These are phyloP conservation scores for Alternaria brassicicola DNA, from an alignment of 2,329 filamentous ascomycete genomes.

Conservation along the genomic window DNA sequence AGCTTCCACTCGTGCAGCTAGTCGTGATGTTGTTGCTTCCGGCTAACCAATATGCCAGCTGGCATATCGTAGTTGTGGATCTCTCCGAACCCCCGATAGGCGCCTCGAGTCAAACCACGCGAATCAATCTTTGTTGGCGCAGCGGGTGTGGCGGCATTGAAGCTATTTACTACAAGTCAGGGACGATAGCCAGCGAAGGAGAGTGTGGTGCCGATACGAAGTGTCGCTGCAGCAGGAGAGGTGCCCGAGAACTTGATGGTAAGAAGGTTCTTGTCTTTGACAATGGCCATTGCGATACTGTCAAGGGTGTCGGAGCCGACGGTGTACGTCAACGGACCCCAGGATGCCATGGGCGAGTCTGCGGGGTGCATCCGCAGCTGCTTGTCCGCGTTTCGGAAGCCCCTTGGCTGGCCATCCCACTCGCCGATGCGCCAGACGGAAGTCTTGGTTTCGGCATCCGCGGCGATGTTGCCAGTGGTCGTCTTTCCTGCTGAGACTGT, in stretches of 20 bases:
- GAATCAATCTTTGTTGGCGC: conserved; percentile 69
- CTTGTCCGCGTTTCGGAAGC: conserved; percentile 71
- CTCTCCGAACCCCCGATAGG: conserved; percentile 68
- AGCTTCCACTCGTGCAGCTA: conserved; percentile 63
- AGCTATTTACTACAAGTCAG: conserved; percentile 63
- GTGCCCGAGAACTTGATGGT: conserved; percentile 66
- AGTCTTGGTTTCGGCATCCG: conserved; percentile 55
- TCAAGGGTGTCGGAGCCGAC: conserved; percentile 60
- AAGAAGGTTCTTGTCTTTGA: conserved; percentile 65
- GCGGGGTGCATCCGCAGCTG: conserved; percentile 72
- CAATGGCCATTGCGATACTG: conserved; percentile 70
- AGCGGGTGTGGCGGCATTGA: conserved; percentile 55
- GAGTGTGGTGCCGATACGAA: conserved; percentile 69
- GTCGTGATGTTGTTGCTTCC: conserved; percentile 69
- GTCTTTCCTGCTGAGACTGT: conserved; percentile 58
- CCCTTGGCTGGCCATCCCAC: conserved; percentile 64
- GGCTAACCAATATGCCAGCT: conserved; percentile 62
- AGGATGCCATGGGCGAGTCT: conserved; percentile 67
- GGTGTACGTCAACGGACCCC: conserved; percentile 66
- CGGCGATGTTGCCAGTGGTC: conserved; percentile 59
- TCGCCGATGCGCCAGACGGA: conserved; percentile 69
- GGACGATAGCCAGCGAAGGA: conserved; percentile 66
- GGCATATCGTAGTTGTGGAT: conserved; percentile 68
- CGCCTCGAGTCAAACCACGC: conserved; percentile 68
- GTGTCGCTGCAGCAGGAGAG: conserved; percentile 60